Conservation (phyloP, 768 basidiomycete species). For the Hericium erinaceus region DNA sequence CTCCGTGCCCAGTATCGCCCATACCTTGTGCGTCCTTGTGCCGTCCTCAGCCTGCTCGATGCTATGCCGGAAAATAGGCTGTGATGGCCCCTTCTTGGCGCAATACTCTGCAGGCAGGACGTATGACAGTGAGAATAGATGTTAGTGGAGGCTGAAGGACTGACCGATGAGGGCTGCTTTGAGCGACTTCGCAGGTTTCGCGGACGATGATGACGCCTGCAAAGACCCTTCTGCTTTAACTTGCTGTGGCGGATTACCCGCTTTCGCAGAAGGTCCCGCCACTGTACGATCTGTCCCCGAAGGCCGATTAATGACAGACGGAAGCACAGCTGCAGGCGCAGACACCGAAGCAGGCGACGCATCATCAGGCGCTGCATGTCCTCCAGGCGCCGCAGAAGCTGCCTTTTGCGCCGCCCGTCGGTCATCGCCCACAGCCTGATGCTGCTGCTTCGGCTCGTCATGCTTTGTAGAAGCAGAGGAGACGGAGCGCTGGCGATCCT, state of each 20-base stretch:
- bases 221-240: background rate
- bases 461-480: background rate
- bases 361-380: background rate
- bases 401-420: background rate
- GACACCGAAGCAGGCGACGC: background rate
- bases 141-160: background rate
- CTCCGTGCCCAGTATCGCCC: conserved; percentile 15
- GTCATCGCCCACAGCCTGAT: background rate
- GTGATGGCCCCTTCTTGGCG: background rate
- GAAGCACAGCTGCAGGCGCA: background rate
- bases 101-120: background rate
- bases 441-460: background rate
- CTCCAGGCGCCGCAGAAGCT: background rate
- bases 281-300: background rate
- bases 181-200: background rate
- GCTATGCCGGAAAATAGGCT: background rate
- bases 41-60: background rate
- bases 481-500: background rate
- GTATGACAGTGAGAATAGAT: background rate
- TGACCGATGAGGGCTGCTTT: background rate
- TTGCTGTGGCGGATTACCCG: background rate
- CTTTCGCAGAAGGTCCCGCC: background rate
- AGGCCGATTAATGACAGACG: background rate
- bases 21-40: conserved; percentile 7
- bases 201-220: background rate